Evolutionary conservation across 2,329 filamentous ascomycete genomes (phyloP).

Genomic region (Colletotrichum sp.): DNA sequence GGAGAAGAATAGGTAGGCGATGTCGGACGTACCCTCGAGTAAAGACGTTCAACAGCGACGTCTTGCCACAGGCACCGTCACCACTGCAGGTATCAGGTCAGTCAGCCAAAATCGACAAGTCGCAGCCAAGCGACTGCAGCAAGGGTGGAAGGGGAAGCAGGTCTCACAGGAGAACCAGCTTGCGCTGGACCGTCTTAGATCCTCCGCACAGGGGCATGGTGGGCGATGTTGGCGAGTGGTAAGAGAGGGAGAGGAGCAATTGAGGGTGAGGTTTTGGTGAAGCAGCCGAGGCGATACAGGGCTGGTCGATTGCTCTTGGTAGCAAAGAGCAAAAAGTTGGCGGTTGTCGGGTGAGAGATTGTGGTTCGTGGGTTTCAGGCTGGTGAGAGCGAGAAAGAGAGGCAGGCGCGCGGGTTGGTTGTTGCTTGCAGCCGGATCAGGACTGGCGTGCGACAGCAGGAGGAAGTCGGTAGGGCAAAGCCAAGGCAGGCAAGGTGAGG

Average conservation of each 20-base stretch:
- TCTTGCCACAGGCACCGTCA: conserved; percentile 97
- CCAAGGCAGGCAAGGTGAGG: neutral
- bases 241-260: neutral
- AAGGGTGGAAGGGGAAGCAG: conserved; percentile 26
- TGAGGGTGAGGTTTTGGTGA: neutral
- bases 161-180: conserved; percentile 89
- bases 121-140: neutral
- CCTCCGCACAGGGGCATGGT: conserved; percentile 61
- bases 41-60: conserved; percentile 95
- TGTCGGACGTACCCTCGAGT: conserved; percentile 79
- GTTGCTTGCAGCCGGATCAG: neutral
- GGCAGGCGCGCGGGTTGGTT: neutral
- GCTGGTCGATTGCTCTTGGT: neutral
- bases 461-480: neutral
- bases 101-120: conserved; percentile 10
- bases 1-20: neutral
- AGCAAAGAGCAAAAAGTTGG: neutral
- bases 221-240: neutral
- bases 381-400: neutral
- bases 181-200: conserved; percentile 88
- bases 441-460: neutral
- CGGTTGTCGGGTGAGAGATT: neutral
- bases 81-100: conserved; percentile 60
- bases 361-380: neutral
- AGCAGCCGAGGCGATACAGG: neutral